Percentiles rank a stretch among this genome's conserved stretches.
Conservation (phyloP, 257 asterid genomes). For the Solanum chmielewskii region DNA sequence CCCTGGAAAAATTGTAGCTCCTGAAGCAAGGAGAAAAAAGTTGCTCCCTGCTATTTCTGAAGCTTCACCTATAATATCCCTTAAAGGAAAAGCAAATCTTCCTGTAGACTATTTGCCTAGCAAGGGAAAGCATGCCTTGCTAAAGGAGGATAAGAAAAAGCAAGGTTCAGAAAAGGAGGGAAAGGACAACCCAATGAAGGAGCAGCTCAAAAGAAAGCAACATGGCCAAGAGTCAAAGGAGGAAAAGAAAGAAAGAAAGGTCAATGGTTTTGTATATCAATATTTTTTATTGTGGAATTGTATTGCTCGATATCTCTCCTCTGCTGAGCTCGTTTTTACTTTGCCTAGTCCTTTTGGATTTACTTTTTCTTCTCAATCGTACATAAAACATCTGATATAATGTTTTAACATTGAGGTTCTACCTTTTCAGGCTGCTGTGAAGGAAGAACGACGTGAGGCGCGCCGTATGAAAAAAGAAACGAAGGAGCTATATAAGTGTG, state of each 20-base stretch:
- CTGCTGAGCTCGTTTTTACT: background rate
- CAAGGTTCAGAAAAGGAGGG: conserved; percentile 24
- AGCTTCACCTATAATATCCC: conserved; percentile 41
- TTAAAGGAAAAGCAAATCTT: conserved; percentile 72
- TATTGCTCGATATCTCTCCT: background rate
- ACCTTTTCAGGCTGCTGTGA: conserved; percentile 65
- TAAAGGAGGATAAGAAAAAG: conserved; percentile 16
- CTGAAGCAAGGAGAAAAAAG: conserved; percentile 62
- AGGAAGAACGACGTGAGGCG: conserved; percentile 87
- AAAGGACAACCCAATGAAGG: conserved; percentile 20
- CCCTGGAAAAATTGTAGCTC: conserved; percentile 81
- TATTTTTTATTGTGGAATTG: background rate
- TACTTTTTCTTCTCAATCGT: background rate
- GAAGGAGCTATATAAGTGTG: conserved; percentile 63
- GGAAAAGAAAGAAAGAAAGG: conserved; percentile 97
- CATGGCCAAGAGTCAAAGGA: conserved; percentile 76
- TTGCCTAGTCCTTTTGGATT: background rate
- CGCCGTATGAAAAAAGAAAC: conserved; percentile 64
- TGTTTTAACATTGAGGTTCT: background rate
- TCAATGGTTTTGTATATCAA: conserved; percentile 3
- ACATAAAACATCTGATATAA: background rate
- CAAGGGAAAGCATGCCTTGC: conserved; percentile 26
- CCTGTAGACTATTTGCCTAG: conserved; percentile 75
- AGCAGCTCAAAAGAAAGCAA: conserved; percentile 38
- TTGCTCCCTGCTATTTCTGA: conserved; percentile 32